Evolutionary conservation across 139 green algal species (phyloP), one percentile per base, ranked within the genome.

Genomic region (Tetraselmis chui): DNA sequence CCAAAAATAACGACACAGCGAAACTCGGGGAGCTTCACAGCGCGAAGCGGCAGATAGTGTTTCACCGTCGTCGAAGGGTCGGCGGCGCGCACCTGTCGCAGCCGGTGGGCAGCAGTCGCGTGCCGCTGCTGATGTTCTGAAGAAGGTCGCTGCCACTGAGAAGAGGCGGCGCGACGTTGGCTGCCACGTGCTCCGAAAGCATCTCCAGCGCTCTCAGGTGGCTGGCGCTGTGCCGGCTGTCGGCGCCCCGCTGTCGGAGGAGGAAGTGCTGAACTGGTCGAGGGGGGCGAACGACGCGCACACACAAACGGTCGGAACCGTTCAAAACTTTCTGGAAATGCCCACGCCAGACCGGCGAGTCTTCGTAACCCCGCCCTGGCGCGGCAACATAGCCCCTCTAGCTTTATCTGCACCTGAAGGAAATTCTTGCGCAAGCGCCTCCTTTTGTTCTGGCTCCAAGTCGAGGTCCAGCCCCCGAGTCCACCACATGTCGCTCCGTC

Each of bases 51-150:
- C 75, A 78, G 75, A 2, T 27, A n/a, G n/a, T n/a, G n/a, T n/a
- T n/a, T n/a, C n/a, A n/a, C n/a, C n/a, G n/a, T n/a, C n/a, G n/a
- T n/a, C n/a, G n/a, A n/a, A n/a, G n/a, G n/a, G n/a, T n/a, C n/a
- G n/a, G n/a, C n/a, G 45, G 11, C 45, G 11, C 45, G 5, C 45
- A 67, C 83, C 80, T 82, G 76, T 23, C n/a, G 59, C 80, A 84
- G 30, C 83, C 83, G 30, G 84, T 83, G 22, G 84, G 80, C 28
- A 84, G 76, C 29, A 87, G 45, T 1, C 74, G 75, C 1, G 30
- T 76, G 30, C 76, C 23, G 24, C 30, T 31, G 29, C 59, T 78
- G 25, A 85, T 30, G 27, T 82, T 31, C 1, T 27, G n/a, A 23
- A 82, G 28, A 1, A 86, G 76, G 23, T 82, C 59, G 30, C 26